Evolutionary conservation across 208 protist species (phyloP), one percentile per base, ranked within the genome.

Genomic region (Leishmania aethiopica): DNA sequence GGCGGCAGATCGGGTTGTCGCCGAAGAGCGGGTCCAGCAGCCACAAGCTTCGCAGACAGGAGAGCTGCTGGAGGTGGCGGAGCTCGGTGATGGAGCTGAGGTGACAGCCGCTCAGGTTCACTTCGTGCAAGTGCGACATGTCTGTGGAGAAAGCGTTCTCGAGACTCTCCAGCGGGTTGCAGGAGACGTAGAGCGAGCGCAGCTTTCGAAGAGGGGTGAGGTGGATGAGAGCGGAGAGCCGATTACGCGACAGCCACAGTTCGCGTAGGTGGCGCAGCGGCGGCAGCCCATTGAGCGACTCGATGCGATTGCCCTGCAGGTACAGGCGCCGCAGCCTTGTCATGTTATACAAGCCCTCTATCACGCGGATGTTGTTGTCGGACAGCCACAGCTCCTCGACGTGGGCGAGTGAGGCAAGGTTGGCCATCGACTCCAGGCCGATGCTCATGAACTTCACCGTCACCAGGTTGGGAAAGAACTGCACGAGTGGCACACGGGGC

Each of bases 1-100:
- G 91, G 25, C 84, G 88, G 86, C 95, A 98, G 59, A 99, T 87
- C 1, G 97, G 95, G 73, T 96, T 98, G 37, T 94, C 88, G 69
- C 98, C 97, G 53, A 96, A 99, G 84, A 99, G 91, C 7, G 97
- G 91, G 80, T 99, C 97, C 22, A 75, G 76, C 62, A 99, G 88
- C 86, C 90, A 94, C 47, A 99, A 75, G 53, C 77, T 85, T 53
- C 88, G 86, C 53, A 99, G 81, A 37, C 86, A 86, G 35, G 88
- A 87, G 22, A 98, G 93, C 47, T 84, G 79, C 6, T 75, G 78
- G 2, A 99, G 88, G 66, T 93, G 86, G n/a, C 83, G 90, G 15
- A 99, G 78, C 60, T 99, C 91, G 2, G 86, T 89, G 88, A 99
- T 96, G 62, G 87, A 92, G 66, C 89, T 92, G 47, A 99, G 86